A percentile compares a stretch with the other conserved stretches of the same genome.
Conservation (phyloP, 129 eudicot species). For the Centrapalus pauciflorus region DNA sequence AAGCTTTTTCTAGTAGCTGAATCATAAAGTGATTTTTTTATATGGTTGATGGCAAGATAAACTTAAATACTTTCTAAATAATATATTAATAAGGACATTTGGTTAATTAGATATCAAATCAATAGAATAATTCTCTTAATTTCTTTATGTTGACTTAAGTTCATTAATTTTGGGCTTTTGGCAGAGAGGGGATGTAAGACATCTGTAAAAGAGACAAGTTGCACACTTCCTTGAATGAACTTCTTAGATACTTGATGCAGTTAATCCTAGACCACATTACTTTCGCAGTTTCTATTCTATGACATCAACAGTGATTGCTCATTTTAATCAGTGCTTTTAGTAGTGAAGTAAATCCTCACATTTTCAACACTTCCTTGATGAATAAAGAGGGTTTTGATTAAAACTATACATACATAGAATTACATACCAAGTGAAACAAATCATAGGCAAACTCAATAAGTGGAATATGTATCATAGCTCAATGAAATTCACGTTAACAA, state of each 20-base stretch:
- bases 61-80: not conserved
- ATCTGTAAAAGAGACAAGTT: not conserved
- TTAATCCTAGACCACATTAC: not conserved
- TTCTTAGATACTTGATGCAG: not conserved
- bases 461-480: not conserved
- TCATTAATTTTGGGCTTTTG: not conserved
- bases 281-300: not conserved
- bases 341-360: not conserved
- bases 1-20: not conserved
- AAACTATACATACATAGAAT: not conserved
- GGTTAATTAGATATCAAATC: not conserved
- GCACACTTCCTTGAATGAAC: not conserved
- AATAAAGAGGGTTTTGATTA: not conserved
- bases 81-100: not conserved
- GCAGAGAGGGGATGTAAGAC: not conserved
- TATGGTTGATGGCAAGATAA: not conserved
- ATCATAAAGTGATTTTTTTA: not conserved
- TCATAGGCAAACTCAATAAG: conserved; percentile 1
- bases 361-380: not conserved
- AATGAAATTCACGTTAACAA: conserved; percentile 3
- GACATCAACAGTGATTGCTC: not conserved
- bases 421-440: not conserved
- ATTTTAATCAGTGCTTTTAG: not conserved
- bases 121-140: not conserved
- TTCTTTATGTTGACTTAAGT: not conserved